Evolutionary conservation across 495 filamentous ascomycete genomes (phyloP), one percentile per base, ranked within the genome.

Genomic region (Hapsidospora chrysogenum): DNA sequence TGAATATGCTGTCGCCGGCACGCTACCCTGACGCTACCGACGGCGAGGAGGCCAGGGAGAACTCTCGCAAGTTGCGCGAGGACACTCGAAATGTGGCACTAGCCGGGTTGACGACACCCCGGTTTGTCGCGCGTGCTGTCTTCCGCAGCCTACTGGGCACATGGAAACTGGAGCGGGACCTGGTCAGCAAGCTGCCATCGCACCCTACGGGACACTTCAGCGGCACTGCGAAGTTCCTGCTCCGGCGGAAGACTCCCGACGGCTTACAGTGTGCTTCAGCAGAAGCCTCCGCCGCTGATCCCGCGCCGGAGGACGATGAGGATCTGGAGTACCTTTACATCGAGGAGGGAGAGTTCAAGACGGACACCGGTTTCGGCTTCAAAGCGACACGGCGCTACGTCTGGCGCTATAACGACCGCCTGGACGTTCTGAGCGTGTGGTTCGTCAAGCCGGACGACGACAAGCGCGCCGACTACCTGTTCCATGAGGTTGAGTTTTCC

Each of bases 111-210:
- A 45, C 44, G 0, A 43, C 48, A 1, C 53, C 50, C 23, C 46
- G 49, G 6, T 77, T 68, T 44, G 58, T 76, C 16, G 56, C 73
- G 0, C 52, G 53, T n/a, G 79, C 76, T 0, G 65, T 79, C 3
- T 87, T 87, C 45, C 60, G 79, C 22, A 78, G 70, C 3, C 53
- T 92, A 1, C 76, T 86, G 4, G 85, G 85, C 3, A 48, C 56
- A 14, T 93, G 85, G 85, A 60, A 47, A 7, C 58, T 78, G 14
- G 57, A 61, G 8, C 66, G 67, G 2, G 57, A 48, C 1, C 50
- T 77, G 3, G 44, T 43, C 17, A 71, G 61, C 31, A 43, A 47
- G 5, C 42, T 66, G 3, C 51, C 57, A 0, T 56, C 55, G 15
- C 68, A 66, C 35, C 74, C 76, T 0, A 72, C 63, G 33, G 78